These are phyloP conservation scores for Cyclotella baltica DNA, from an alignment of 108 stramenopile species.

Conservation along the genomic window DNA sequence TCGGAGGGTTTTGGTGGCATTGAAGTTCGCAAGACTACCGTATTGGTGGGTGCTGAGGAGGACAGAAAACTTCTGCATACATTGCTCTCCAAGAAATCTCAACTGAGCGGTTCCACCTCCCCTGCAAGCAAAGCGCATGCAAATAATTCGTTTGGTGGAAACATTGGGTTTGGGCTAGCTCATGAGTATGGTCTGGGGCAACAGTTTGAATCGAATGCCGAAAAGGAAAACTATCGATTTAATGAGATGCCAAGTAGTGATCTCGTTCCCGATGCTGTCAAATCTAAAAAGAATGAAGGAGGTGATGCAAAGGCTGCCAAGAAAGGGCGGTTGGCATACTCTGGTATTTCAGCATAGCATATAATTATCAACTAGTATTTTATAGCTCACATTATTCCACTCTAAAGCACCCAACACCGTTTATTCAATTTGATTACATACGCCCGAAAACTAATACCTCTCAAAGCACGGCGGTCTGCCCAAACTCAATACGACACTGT, in stretches of 20 bases:
- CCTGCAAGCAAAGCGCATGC: not conserved
- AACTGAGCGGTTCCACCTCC: slow-evolving; percentile 39
- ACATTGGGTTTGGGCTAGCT: slow-evolving; percentile 48
- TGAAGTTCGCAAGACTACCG: slow-evolving; percentile 46
- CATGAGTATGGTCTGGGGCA: slow-evolving; percentile 33
- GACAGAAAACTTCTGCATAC: slow-evolving; percentile 43
- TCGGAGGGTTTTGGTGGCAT: slow-evolving; percentile 47
- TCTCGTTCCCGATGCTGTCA: slow-evolving; percentile 33
- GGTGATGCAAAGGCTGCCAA: slow-evolving; percentile 7
- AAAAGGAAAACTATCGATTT: slow-evolving; percentile 47
- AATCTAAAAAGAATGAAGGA: not conserved
- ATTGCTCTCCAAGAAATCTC: slow-evolving; percentile 45
- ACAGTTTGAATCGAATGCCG: slow-evolving; percentile 11
- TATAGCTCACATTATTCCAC: too few species aligned
- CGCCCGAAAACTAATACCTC: too few species aligned
- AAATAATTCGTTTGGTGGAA: slow-evolving; percentile 19
- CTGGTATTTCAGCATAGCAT: slow-evolving; percentile 21
- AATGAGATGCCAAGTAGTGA: slow-evolving; percentile 31
- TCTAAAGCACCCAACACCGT: too few species aligned
- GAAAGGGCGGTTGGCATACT: slow-evolving; percentile 21
- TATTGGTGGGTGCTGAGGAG: slow-evolving; percentile 50
- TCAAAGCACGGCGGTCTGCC: too few species aligned
- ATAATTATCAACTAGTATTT: not conserved
- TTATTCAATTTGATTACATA: too few species aligned
- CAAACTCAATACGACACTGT: too few species aligned